Conservation (phyloP, 2,329 filamentous ascomycete species). For the Byssochlamys sp. region DNA sequence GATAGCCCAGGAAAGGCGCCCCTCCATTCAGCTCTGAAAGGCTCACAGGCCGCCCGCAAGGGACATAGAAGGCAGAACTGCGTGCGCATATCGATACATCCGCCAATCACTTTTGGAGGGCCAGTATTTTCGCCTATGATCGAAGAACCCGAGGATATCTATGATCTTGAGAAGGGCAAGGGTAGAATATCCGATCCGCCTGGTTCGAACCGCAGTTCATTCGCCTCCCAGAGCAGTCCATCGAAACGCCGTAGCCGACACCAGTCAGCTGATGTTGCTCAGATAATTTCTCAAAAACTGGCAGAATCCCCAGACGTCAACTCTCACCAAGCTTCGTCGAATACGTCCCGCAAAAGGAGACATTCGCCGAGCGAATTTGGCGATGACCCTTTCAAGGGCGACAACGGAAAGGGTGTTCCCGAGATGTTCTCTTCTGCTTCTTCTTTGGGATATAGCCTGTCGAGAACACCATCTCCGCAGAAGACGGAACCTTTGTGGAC, state of each 20-base stretch:
- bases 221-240: not conserved
- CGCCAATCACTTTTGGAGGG: constrained; percentile 25
- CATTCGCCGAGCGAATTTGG: constrained; percentile 8
- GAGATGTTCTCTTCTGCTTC: constrained; percentile 17
- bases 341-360: constrained; percentile 17
- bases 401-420: constrained; percentile 15
- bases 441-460: constrained; percentile 9
- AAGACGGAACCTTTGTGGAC: constrained; percentile 18
- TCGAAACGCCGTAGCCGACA: not conserved
- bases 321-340: constrained; percentile 11
- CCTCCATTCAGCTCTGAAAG: constrained; percentile 24
- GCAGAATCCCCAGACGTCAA: constrained; percentile 7
- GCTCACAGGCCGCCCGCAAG: constrained; percentile 23
- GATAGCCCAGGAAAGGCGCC: constrained; percentile 14
- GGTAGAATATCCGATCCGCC: not conserved
- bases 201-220: not conserved
- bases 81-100: constrained; percentile 32
- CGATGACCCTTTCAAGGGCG: constrained; percentile 9
- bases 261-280: not conserved
- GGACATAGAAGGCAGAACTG: constrained; percentile 36
- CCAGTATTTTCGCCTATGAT: constrained; percentile 24
- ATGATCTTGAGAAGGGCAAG: not conserved
- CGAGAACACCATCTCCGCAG: constrained; percentile 23
- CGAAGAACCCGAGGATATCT: constrained; percentile 27
- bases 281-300: constrained; percentile 5